A percentile compares a stretch with the other conserved stretches of the same genome.
These are phyloP conservation scores for Rhizophagus prolifer DNA, from an alignment of 192 early-diverging fungal genomes.

Conservation along the genomic window DNA sequence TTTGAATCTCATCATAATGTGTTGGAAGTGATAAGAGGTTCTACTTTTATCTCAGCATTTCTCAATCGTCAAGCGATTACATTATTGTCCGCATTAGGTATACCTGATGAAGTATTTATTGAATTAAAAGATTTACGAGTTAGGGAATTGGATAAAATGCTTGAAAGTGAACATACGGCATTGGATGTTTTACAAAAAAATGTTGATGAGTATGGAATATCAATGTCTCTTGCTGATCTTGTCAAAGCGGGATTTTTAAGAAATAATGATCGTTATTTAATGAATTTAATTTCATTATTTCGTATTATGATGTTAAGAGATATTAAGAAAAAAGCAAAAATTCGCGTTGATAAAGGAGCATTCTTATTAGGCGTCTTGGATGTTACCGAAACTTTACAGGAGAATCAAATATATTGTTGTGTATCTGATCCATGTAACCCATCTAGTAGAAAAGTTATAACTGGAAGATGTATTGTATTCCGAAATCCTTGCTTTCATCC, in stretches of 20 bases:
- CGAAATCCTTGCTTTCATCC: conserved; percentile 69
- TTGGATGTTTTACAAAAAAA: conserved; percentile 40
- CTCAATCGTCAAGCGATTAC: conserved; percentile 70
- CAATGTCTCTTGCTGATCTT: conserved; percentile 39
- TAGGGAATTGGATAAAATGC: conserved; percentile 38
- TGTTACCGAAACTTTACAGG: conserved; percentile 41
- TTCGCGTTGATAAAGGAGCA: conserved; percentile 51
- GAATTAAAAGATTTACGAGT: conserved; percentile 47
- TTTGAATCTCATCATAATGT: conserved; percentile 50
- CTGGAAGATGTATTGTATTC: conserved; percentile 44
- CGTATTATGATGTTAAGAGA: conserved; percentile 47
- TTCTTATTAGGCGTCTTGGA: conserved; percentile 58
- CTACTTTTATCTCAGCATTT: conserved; percentile 49
- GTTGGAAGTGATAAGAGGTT: conserved; percentile 61
- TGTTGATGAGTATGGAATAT: conserved; percentile 46
- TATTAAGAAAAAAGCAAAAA: conserved; percentile 53
- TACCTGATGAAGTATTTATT: conserved; percentile 56
- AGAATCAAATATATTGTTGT: conserved; percentile 55
- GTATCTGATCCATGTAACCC: conserved; percentile 34
- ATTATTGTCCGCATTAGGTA: conserved; percentile 54
- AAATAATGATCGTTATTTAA: conserved; percentile 44
- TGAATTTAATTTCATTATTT: conserved; percentile 46
- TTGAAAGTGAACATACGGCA: conserved; percentile 38
- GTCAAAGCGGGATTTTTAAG: conserved; percentile 50
- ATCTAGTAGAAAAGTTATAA: conserved; percentile 33